Evolutionary conservation across 2,329 filamentous ascomycete genomes (phyloP).

Genomic region (Aspergillus carbonarius): DNA sequence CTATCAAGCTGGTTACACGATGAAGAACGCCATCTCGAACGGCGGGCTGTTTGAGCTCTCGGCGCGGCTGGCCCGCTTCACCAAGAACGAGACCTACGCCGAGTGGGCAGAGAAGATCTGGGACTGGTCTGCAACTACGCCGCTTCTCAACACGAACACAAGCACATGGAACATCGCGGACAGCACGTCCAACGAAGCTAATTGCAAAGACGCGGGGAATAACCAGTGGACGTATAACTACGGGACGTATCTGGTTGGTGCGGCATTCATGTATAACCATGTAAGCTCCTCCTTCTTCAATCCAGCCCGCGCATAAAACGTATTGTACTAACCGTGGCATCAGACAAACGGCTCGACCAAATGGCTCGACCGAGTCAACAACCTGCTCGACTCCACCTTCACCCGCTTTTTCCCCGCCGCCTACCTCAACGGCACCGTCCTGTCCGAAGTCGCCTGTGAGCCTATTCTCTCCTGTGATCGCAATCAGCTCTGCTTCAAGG

Average conservation of each 20-base stretch:
- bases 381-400: slow-evolving; percentile 50
- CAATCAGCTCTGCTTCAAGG: slow-evolving; percentile 71
- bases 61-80: slow-evolving; percentile 72
- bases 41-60: slow-evolving; percentile 56
- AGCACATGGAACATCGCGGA: slow-evolving; percentile 33
- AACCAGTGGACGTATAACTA: slow-evolving; percentile 57
- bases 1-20: slow-evolving; percentile 65
- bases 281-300: slow-evolving; percentile 24
- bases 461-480: slow-evolving; percentile 58
- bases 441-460: slow-evolving; percentile 67
- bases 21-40: slow-evolving; percentile 57
- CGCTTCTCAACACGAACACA: slow-evolving; percentile 47
- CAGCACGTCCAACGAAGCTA: slow-evolving; percentile 12
- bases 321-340: neutral
- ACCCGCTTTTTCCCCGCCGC: slow-evolving; percentile 50
- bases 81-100: slow-evolving; percentile 71
- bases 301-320: neutral
- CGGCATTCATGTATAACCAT: slow-evolving; percentile 54
- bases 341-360: slow-evolving; percentile 35
- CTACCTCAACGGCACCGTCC: slow-evolving; percentile 47
- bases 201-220: slow-evolving; percentile 50
- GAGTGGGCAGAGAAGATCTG: slow-evolving; percentile 68
- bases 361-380: slow-evolving; percentile 58
- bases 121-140: slow-evolving; percentile 53
- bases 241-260: slow-evolving; percentile 53